Base-by-base conservation (phyloP, 768 basidiomycete genomes). In the Brasilioporus rufonigricans region DNA sequence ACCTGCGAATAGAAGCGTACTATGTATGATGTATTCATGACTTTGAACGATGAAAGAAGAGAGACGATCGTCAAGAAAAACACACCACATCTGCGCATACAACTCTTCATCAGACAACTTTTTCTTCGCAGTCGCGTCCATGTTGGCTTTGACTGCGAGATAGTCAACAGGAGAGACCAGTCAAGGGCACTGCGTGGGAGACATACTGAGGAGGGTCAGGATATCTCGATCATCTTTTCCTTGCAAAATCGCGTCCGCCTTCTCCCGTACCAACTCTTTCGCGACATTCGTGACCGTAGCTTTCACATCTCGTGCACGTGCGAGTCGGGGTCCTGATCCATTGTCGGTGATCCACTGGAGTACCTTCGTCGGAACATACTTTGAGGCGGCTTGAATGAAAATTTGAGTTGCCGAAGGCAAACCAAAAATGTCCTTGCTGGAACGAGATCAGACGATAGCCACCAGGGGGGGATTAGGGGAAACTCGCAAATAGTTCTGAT, bases 1-100 rank as follows among this genome's bases (percentile, higher is more conserved):
- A 3, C 76, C 77, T 44, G 76, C 75, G 6, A 81, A 57, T 8
- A 80, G 64, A 16, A 80, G 73, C 21, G 74, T 78, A 19, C 77
- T 78, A 18, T n/a, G 29, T 24, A 14, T 5, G 16, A 19, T 10
- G 5, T 16, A 27, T 44, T 24, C 21, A 13, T 18, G 16, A 26
- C n/a, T n/a, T 10, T 35, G 21, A 24, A 13, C 16, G n/a, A 14
- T 13, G 13, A 14, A 3, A 39, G 8, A 3, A 11, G 12, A 18
- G 24, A 24, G 4, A 7, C 38, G n/a, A n/a, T n/a, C n/a, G n/a
- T n/a, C 18, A 1, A 5, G 1, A 2, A 5, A 39, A 4, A 7
- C 0, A 33, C n/a, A 69, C 66, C 60, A 27, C 46, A 63, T 56
- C 33, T 56, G 55, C 1, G 50, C 35, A 13, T 53, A 31, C 23